A percentile compares a stretch with the other conserved stretches of the same genome.
phyloP scores from a whole-genome alignment of 2,329 filamentous ascomycete genomes.

The Diaporthe batatas region DNA sequence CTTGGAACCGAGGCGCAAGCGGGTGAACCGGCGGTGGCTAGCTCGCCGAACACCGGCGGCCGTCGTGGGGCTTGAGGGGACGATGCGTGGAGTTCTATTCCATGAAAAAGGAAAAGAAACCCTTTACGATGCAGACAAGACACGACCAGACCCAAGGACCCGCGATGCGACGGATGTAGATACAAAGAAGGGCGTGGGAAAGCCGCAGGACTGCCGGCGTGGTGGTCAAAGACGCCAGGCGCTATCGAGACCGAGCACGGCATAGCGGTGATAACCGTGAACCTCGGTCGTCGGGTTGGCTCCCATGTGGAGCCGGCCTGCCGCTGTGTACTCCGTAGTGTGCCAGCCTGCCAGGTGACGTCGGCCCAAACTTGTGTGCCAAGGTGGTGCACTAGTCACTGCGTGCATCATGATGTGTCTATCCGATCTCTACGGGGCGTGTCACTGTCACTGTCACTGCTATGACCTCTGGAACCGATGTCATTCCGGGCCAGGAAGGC shows the following conservation, averaged over 20 bases:
- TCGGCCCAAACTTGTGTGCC: background rate
- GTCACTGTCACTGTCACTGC: background rate
- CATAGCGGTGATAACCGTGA: slow-evolving; percentile 32
- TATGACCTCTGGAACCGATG: background rate
- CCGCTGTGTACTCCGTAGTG: background rate
- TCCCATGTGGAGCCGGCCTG: slow-evolving; percentile 37
- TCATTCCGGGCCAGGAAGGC: background rate
- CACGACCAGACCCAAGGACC: background rate
- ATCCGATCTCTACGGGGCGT: slow-evolving; percentile 12
- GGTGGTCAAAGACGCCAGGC: slow-evolving; percentile 7
- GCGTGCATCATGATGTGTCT: slow-evolving; percentile 12
- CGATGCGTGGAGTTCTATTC: slow-evolving; percentile 8
- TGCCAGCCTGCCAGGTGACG: slow-evolving; percentile 5
- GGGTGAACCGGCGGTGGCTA: slow-evolving; percentile 25
- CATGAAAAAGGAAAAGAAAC: background rate
- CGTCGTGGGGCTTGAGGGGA: slow-evolving; percentile 29
- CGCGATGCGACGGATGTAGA: slow-evolving; percentile 7
- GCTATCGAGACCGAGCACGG: slow-evolving; percentile 32
- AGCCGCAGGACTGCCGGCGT: background rate
- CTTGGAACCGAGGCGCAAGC: slow-evolving; percentile 70
- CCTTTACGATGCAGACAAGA: background rate
- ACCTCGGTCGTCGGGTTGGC: slow-evolving; percentile 35
- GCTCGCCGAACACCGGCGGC: slow-evolving; percentile 39
- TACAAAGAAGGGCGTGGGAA: background rate
- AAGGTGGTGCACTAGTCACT: background rate